Evolutionary conservation across 129 eudicot genomes (phyloP), one percentile per base, ranked within the genome.

Genomic region (Daucus carota): DNA sequence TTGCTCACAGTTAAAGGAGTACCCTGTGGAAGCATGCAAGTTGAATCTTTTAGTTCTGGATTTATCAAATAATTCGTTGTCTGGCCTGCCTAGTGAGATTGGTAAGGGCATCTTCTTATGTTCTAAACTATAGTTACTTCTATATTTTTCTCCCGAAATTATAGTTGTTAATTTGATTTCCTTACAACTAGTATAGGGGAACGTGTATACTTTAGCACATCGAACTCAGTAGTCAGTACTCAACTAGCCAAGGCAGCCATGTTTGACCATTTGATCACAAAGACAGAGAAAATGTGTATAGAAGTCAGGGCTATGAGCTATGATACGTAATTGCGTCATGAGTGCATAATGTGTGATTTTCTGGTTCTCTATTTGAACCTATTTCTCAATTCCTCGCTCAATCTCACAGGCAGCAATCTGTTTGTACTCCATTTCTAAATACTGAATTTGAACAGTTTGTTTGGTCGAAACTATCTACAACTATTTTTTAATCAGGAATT

Each of bases 81-180:
- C 99, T 74, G 91, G 99, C 44, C 84, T 95, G 74, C 99, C 99
- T 67, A 86, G 90, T 79, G 87, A 95, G 87, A 91, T 95, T 65
- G 99, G 97, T 95, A 86, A 85, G 91, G 83, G 81, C 76, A 81
- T 82, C 85, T 73, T 75, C 73, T 77, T 34, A n/a, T 83, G 20
- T 18, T n/a, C 10, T 29, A 41, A 42, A 33, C 16, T 76, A 70
- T 29, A n/a, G 29, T 20, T 65, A 65, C 11, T 26, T 62, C 1
- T 10, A 8, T 9, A 0, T 57, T 24, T 9, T 57, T n/a, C n/a
- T 57, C 10, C 31, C 22, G 3, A 24, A 57, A n/a, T 57, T 57
- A 2, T 12, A n/a, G 15, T 62, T 63, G 17, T 9, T 5, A 50
- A 43, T 22, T 78, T 48, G 22, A 44, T 40, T 72, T 48, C 22